A percentile compares a stretch with the other conserved stretches of the same genome.
Evolutionary conservation across 2,329 filamentous ascomycete species (phyloP).

Genomic region (Beauveria brongniartii): DNA sequence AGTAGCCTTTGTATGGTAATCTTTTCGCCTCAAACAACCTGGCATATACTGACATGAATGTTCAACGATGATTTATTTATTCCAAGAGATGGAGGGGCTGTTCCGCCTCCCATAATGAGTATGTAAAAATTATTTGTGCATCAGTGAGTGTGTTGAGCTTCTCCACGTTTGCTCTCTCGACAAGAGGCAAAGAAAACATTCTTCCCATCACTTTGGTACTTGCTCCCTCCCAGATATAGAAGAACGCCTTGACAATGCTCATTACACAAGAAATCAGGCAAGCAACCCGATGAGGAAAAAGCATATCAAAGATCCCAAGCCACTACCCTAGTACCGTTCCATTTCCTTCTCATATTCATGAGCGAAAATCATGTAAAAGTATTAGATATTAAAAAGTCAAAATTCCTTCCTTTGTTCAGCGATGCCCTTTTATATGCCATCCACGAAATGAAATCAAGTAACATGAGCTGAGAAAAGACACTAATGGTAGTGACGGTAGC

Average conservation of each 20-base stretch:
- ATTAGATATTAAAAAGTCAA: constrained; percentile 4
- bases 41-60: neutral
- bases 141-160: neutral
- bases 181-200: neutral
- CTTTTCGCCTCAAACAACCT: no score
- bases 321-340: neutral
- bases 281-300: neutral
- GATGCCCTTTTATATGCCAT: constrained; percentile 1
- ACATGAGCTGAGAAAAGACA: neutral
- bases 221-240: neutral
- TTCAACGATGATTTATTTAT: neutral
- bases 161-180: neutral
- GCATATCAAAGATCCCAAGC: neutral
- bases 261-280: constrained; percentile 1
- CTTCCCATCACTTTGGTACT: no score
- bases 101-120: neutral
- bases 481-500: neutral
- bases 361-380: neutral
- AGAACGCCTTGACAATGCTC: constrained; percentile 10
- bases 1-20: no score
- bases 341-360: neutral
- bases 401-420: neutral
- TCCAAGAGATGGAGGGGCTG: neutral
- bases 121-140: neutral
- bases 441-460: neutral